Conservation (phyloP, 1,139 yeast species). For the Pichia sp. region DNA sequence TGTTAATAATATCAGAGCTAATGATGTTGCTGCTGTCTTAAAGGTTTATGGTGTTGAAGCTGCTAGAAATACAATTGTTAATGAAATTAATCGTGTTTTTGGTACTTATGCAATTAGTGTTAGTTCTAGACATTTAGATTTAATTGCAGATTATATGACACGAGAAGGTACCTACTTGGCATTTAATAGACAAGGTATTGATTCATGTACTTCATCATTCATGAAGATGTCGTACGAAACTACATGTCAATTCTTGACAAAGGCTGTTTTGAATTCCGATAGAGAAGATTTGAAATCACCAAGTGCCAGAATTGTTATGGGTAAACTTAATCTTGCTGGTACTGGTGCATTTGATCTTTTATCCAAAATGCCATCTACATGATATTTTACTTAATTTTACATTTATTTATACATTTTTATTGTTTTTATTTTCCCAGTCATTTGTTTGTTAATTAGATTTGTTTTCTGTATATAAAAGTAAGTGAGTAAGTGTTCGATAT, state of each 20-base stretch:
- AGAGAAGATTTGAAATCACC: constrained; percentile 87
- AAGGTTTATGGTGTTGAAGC: constrained; percentile 97
- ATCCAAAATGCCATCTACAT: constrained; percentile 47
- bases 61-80: constrained; percentile 93
- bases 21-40: constrained; percentile 88
- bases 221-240: constrained; percentile 99
- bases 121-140: constrained; percentile 87
- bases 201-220: constrained; percentile 88
- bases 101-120: constrained; percentile 94
- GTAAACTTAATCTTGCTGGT: constrained; percentile 87
- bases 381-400: not conserved
- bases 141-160: constrained; percentile 99
- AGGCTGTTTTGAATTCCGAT: constrained; percentile 91
- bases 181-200: constrained; percentile 97
- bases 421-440: not conserved
- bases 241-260: constrained; percentile 93
- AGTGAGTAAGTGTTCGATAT: not conserved
- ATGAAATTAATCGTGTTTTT: constrained; percentile 93
- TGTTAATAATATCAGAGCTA: constrained; percentile 81
- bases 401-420: not conserved
- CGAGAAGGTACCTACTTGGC: constrained; percentile 96
- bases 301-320: constrained; percentile 90
- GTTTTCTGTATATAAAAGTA: constrained; percentile 1
- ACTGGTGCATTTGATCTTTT: constrained; percentile 93
- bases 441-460: not conserved